These are phyloP conservation scores for Pythium vanterpoolii DNA, from an alignment of 352 stramenopile genomes.

Conservation along the genomic window DNA sequence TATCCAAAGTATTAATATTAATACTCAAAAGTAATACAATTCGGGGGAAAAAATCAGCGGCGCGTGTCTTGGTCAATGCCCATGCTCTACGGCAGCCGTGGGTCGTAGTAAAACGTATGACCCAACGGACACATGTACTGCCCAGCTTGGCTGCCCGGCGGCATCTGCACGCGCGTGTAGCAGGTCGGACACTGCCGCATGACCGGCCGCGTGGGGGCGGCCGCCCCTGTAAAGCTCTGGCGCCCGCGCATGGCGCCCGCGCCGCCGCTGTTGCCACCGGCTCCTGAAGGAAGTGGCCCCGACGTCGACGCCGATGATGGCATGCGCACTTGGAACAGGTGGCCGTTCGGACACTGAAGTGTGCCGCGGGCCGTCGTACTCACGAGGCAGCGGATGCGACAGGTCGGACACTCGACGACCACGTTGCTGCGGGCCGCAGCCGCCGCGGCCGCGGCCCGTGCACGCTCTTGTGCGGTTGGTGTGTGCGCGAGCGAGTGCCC, in stretches of 20 bases:
- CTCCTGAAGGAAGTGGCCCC: neutral
- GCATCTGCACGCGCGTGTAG: conserved; percentile 87
- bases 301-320: conserved; percentile 11
- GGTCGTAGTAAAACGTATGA: conserved; percentile 85
- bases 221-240: conserved; percentile 22
- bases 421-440: conserved; percentile 32
- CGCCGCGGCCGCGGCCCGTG: conserved; percentile 23
- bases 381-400: conserved; percentile 40
- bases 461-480: conserved; percentile 37
- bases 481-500: conserved; percentile 41
- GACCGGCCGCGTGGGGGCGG: conserved; percentile 39
- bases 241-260: conserved; percentile 22
- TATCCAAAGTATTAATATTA: neutral
- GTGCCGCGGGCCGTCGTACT: conserved; percentile 37
- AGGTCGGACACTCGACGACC: conserved; percentile 44
- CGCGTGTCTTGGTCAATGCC: too few relatives aligned
- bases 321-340: conserved; percentile 45
- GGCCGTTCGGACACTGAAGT: conserved; percentile 43
- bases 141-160: conserved; percentile 71
- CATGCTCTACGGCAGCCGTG: conserved; percentile 33
- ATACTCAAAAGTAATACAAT: neutral
- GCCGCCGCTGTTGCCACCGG: conserved; percentile 16
- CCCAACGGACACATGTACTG: conserved; percentile 89
- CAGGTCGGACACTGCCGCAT: conserved; percentile 87
- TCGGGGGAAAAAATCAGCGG: too few relatives aligned